These are phyloP conservation scores for Pythium dissimile DNA, from an alignment of 352 stramenopile species.

Conservation along the genomic window DNA sequence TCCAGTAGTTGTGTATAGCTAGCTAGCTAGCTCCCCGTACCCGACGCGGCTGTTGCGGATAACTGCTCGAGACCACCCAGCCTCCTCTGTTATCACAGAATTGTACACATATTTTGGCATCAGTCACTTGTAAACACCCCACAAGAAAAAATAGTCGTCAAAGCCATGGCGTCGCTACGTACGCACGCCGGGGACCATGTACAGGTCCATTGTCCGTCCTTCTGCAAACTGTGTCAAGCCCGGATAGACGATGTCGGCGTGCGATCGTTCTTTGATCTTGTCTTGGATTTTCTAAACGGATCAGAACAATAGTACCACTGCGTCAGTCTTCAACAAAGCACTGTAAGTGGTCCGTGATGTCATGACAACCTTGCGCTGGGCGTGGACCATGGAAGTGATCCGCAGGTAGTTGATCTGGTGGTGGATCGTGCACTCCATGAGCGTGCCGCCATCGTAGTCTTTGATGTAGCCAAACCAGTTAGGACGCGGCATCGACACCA, in stretches of 20 bases:
- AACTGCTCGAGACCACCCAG: constrained; percentile 77
- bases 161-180: constrained; percentile 34
- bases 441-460: constrained; percentile 98
- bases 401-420: constrained; percentile 96
- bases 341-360: no score
- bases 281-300: constrained; percentile 69
- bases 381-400: constrained; percentile 93
- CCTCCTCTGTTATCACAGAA: constrained; percentile 53
- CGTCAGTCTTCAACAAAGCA: no score
- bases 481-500: constrained; percentile 74
- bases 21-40: constrained; percentile 24
- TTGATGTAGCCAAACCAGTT: constrained; percentile 99
- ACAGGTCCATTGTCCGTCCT: constrained; percentile 81
- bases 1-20: not conserved
- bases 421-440: constrained; percentile 99
- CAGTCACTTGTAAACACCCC: no score
- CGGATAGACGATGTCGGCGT: constrained; percentile 67
- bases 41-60: constrained; percentile 85
- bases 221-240: constrained; percentile 74
- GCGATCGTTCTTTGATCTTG: constrained; percentile 76
- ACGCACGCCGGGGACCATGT: constrained; percentile 85
- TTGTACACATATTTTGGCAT: no score
- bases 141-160: no score
- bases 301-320: not conserved
- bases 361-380: constrained; percentile 82